phyloP scores from a whole-genome alignment of 441 rosid species.

The Pelargonium fulgidum region DNA sequence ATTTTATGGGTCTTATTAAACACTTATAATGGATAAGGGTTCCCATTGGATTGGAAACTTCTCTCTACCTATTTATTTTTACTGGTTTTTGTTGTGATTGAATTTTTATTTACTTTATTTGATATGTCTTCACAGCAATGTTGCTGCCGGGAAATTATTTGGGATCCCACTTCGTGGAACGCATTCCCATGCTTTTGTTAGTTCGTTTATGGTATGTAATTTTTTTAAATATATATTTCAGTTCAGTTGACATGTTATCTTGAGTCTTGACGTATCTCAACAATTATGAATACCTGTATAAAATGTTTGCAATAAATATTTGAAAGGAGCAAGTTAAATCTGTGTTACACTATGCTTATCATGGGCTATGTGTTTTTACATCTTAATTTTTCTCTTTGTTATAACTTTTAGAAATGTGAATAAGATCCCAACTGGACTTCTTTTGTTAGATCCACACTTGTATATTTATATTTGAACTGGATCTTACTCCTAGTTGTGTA shows the following conservation, averaged over 20 bases:
- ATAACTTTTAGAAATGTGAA: conserved; percentile 1
- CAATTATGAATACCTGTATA: neutral
- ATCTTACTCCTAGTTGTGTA: conserved; percentile 4
- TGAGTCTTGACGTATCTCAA: too few relatives aligned
- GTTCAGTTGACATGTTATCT: neutral
- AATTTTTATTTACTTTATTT: conserved; percentile 10
- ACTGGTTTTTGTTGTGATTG: neutral
- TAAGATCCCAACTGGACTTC: neutral
- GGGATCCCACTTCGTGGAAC: conserved; percentile 93
- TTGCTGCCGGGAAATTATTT: conserved; percentile 79
- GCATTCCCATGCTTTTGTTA: conserved; percentile 94
- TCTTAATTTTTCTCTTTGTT: neutral
- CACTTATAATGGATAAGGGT: neutral
- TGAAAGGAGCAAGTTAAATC: neutral
- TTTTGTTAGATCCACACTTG: neutral
- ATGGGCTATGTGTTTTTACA: neutral
- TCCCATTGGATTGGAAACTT: neutral
- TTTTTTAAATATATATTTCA: neutral
- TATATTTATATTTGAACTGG: neutral
- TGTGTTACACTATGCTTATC: neutral
- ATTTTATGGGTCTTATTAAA: neutral
- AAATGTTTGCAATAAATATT: neutral
- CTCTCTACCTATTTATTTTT: neutral
- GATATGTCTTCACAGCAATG: conserved; percentile 52
- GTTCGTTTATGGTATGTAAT: conserved; percentile 78